phyloP scores from a whole-genome alignment of 78 protist genomes.

The Chrysochromulina parva region DNA sequence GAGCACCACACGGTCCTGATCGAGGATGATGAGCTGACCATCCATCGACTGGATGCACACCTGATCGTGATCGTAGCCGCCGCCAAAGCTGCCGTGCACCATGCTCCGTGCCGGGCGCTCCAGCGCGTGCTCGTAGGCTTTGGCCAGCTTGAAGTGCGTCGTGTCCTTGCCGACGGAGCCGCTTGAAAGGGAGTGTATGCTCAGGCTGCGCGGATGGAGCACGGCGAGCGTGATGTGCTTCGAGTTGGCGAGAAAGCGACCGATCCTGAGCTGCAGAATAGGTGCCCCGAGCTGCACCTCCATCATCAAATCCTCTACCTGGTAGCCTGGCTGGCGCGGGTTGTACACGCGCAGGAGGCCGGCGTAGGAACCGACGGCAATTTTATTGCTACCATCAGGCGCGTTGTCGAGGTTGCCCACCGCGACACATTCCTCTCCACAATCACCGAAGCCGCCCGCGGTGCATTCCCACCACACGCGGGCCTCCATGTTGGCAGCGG shows the following conservation, averaged over 20 bases:
- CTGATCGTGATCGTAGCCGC: slow-evolving; percentile 14
- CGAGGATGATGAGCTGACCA: slow-evolving; percentile 56
- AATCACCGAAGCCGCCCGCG: slow-evolving; percentile 34
- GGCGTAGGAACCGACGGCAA: slow-evolving; percentile 46
- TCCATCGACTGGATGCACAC: slow-evolving; percentile 73
- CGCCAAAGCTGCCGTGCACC: slow-evolving; percentile 57
- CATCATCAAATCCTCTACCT: slow-evolving; percentile 58
- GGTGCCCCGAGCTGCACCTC: slow-evolving; percentile 58
- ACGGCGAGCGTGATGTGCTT: slow-evolving; percentile 51
- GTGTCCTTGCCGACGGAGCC: background rate
- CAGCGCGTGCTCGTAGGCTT: slow-evolving; percentile 39
- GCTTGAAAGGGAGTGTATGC: slow-evolving; percentile 30
- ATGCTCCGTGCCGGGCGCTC: slow-evolving; percentile 47
- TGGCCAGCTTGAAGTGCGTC: background rate
- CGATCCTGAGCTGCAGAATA: slow-evolving; percentile 49
- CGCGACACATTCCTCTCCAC: background rate
- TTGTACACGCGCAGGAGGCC: slow-evolving; percentile 57
- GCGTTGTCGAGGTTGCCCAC: slow-evolving; percentile 68
- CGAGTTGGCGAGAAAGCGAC: background rate
- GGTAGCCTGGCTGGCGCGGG: slow-evolving; percentile 36
- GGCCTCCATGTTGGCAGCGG: no score
- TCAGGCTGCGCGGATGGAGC: slow-evolving; percentile 50
- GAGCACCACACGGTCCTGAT: slow-evolving; percentile 41
- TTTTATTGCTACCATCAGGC: background rate
- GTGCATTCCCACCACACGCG: background rate